These are phyloP conservation scores for Ilex asprella DNA, from an alignment of 257 asterid genomes.

Conservation along the genomic window DNA sequence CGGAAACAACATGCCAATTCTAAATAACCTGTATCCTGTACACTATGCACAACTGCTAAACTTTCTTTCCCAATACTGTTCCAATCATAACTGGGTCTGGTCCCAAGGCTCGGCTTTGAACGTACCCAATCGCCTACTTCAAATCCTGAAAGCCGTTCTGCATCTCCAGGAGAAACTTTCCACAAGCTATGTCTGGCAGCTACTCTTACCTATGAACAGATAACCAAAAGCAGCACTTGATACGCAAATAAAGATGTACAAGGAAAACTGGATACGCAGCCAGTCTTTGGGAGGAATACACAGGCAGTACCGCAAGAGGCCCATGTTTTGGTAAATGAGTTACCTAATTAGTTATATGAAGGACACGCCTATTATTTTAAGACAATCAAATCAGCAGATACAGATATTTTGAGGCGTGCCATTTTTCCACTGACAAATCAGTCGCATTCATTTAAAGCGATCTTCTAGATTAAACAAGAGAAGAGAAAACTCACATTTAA, in stretches of 20 bases:
- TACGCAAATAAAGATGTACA: conserved; percentile 1
- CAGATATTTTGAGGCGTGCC: no score
- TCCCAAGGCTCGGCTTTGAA: conserved; percentile 77
- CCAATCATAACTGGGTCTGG: conserved; percentile 99
- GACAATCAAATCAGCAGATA: no score
- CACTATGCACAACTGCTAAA: conserved; percentile 82
- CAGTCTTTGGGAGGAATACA: no score
- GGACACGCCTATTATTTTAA: no score
- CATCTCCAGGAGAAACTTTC: conserved; percentile 98
- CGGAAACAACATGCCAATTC: conserved; percentile 96
- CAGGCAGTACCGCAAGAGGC: no score
- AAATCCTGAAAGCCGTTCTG: conserved; percentile 85
- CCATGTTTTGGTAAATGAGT: no score
- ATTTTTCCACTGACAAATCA: no score
- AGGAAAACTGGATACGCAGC: neutral
- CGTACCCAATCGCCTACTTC: conserved; percentile 99
- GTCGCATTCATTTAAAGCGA: no score
- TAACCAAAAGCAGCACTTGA: conserved; percentile 7
- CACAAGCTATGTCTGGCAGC: conserved; percentile 72
- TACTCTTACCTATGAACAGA: conserved; percentile 58
- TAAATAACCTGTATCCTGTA: conserved; percentile 83
- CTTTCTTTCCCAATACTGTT: conserved; percentile 83
- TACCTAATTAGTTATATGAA: no score
- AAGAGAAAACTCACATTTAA: conserved; percentile 61
- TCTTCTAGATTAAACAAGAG: conserved; percentile 4